Base-by-base conservation (phyloP, 441 rosid species). In the Erodium texanum region DNA sequence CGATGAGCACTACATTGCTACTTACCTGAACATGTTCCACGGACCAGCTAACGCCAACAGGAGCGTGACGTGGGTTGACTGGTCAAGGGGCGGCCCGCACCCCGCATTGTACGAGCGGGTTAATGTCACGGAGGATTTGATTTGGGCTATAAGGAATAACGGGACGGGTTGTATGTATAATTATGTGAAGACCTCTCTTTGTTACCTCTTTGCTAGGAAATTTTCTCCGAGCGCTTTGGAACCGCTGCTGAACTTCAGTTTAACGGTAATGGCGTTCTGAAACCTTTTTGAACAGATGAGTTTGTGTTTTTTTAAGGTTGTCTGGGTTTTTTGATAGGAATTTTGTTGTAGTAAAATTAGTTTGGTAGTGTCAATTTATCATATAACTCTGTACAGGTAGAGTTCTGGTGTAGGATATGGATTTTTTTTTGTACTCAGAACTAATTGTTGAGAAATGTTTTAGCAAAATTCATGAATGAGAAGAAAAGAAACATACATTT, bases 1-100 rank as follows among this genome's bases (percentile, higher is more conserved):
- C 0, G 99, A 94, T 23, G 99, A 94, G 76, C 99, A 94, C 77
- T 94, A 87, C 81, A 81, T 94, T 65, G 91, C 97, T 0, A 94
- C 99, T 32, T 84, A 72, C 79, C 61, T 92, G 67, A 87, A 89
- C 84, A 89, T 94, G 83, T 85, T 87, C 76, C 88, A 87, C 0
- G 97, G 96, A 34, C 71, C 86, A 0, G 75, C 77, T 59, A 92
- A 74, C 65, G 85, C 96, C 0, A 94, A 94, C 54, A 78, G 97
- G 65, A 86, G 82, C 0, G 88, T 94, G 58, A 94, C 98, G 8
- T 86, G 95, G 92, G 97, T 91, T 0, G 86, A 93, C 68, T 93
- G 97, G 99, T 86, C 97, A 0, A 24, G 79, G 59, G 87, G 87
- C 0, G 98, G 96, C 0, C 97, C 98, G 0, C 97, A 93, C 77